Percentiles rank a stretch among this genome's conserved stretches.
Evolutionary conservation across 2,329 filamentous ascomycete species (phyloP).

Genomic region (Calonectria montana): DNA sequence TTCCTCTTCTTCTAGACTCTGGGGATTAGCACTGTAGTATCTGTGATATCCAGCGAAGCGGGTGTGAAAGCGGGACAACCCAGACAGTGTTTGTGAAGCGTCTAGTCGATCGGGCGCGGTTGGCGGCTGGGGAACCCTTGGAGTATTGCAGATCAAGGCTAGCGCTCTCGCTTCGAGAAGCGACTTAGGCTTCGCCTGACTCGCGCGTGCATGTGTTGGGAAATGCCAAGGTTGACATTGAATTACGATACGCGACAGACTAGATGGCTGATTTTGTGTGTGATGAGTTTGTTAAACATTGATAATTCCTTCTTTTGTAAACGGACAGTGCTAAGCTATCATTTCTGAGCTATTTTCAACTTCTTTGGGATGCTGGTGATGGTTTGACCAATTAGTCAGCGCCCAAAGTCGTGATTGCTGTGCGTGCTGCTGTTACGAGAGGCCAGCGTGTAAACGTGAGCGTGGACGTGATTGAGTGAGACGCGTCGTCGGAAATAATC

Average conservation of each 20-base stretch:
- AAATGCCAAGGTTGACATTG: neutral
- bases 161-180: neutral
- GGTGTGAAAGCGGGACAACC: neutral
- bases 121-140: neutral
- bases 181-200: neutral
- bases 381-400: neutral
- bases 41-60: neutral
- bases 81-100: neutral
- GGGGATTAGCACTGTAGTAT: neutral
- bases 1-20: neutral
- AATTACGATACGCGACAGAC: neutral
- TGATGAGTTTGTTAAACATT: no score
- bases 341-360: no score
- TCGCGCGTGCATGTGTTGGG: neutral
- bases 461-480: neutral
- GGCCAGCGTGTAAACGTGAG: neutral
- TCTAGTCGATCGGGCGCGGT: neutral
- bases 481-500: neutral
- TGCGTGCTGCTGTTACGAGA: no score
- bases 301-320: no score
- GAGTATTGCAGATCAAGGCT: neutral
- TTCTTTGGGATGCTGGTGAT: no score
- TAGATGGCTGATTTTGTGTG: neutral
- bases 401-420: no score
- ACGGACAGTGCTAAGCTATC: no score